These are phyloP conservation scores for Trichoderma sp. DNA, from an alignment of 2,329 filamentous ascomycete genomes.

Conservation along the genomic window DNA sequence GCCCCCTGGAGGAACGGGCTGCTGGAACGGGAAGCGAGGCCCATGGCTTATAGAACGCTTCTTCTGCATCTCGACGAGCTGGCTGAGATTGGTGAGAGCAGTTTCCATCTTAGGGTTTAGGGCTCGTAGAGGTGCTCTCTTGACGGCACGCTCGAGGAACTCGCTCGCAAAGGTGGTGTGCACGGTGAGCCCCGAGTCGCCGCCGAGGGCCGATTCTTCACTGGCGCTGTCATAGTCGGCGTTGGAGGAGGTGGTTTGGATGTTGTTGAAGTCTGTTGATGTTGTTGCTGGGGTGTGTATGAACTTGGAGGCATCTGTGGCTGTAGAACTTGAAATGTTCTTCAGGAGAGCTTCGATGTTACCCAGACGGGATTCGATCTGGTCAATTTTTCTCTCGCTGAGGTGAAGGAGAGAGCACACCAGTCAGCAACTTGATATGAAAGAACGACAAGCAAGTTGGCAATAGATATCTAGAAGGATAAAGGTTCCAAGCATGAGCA, in stretches of 20 bases:
- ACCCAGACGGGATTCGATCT: constrained; percentile 50
- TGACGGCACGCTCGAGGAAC: constrained; percentile 58
- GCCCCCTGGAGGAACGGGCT: constrained; percentile 50
- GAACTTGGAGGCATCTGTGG: constrained; percentile 32
- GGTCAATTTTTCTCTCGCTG: constrained; percentile 59
- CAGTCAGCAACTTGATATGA: not conserved
- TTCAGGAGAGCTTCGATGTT: constrained; percentile 51
- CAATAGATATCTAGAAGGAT: not conserved
- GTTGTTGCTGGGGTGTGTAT: constrained; percentile 36
- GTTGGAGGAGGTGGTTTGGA: constrained; percentile 38
- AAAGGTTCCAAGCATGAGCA: not conserved
- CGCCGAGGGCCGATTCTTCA: constrained; percentile 50
- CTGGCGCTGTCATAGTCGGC: constrained; percentile 46
- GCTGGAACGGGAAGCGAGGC: constrained; percentile 52
- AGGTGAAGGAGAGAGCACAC: too few relatives aligned
- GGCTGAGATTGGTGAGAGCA: constrained; percentile 55
- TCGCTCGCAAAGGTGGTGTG: constrained; percentile 59
- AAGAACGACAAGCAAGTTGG: not conserved
- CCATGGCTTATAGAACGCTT: constrained; percentile 47
- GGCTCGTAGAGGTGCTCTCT: constrained; percentile 51
- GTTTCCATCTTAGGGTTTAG: constrained; percentile 56
- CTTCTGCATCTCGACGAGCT: constrained; percentile 57
- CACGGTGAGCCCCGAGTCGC: constrained; percentile 53
- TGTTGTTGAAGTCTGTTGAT: constrained; percentile 30
- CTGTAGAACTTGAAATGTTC: constrained; percentile 41